Conservation (phyloP, 2,329 filamentous ascomycete genomes). For the Talaromyces piceae region DNA sequence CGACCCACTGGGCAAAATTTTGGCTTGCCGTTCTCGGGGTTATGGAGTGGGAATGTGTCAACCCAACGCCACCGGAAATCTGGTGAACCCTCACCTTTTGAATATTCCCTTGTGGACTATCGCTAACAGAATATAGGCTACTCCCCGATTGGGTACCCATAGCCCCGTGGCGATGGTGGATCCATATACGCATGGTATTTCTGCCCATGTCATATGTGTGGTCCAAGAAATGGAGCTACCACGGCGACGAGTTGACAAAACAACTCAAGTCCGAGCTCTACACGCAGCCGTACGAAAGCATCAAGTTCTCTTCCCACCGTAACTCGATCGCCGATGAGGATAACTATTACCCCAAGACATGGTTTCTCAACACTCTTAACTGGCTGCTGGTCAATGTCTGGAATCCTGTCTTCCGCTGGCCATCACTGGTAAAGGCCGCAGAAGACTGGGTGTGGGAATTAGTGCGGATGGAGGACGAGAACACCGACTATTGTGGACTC, state of each 20-base stretch:
- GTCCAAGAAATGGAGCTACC: conserved; percentile 72
- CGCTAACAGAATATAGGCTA: conserved; percentile 40
- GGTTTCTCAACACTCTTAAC: conserved; percentile 71
- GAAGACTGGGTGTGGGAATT: conserved; percentile 77
- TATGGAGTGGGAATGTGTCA: conserved; percentile 83
- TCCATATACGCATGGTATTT: conserved; percentile 97
- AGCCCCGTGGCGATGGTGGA: conserved; percentile 93
- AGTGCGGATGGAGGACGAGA: conserved; percentile 84
- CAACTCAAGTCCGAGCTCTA: conserved; percentile 76
- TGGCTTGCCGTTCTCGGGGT: conserved; percentile 83
- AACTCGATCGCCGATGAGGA: conserved; percentile 74
- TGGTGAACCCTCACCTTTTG: conserved; percentile 49
- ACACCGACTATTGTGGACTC: conserved; percentile 78
- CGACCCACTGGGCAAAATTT: conserved; percentile 95
- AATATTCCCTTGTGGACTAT: background rate
- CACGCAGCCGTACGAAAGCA: conserved; percentile 65
- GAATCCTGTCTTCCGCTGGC: conserved; percentile 66
- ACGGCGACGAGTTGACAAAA: conserved; percentile 65
- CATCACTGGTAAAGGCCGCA: conserved; percentile 59
- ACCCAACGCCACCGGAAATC: conserved; percentile 85
- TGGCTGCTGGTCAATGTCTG: conserved; percentile 73
- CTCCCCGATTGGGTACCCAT: conserved; percentile 85
- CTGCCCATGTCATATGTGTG: conserved; percentile 85
- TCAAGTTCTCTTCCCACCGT: conserved; percentile 69
- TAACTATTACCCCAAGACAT: conserved; percentile 90